Base-by-base conservation (phyloP, 305 asterid species). In the Lippia alba region DNA sequence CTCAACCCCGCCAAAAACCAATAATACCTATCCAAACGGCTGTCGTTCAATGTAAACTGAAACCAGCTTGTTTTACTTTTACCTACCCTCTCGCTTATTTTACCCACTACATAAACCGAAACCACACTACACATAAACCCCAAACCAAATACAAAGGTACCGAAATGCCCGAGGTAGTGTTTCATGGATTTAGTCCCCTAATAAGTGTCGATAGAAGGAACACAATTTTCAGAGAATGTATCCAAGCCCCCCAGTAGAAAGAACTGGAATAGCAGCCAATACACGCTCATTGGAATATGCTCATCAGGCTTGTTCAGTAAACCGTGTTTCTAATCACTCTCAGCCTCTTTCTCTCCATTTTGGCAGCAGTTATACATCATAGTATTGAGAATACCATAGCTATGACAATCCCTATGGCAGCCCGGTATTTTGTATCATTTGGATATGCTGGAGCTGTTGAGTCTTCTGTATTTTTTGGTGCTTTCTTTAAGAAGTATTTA, bases 21-120 rank as follows among this genome's bases (percentile, higher is more conserved):
- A 65, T 78, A 82, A 62, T 82, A 86, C 12, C 56, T 58, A 70
- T 86, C 87, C 70, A 86, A 73, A 10, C 82, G 75, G 66, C 89
- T 84, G 68, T 15, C n/a, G n/a, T 71, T 76, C 73, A 82, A 15
- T 1, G 77, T 63, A 10, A 53, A 46, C 70, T 67, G 72, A 45
- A 85, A 77, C 85, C 88, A 81, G 14, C 64, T 76, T 12, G 40
- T n/a, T n/a, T n/a, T n/a, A n/a, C n/a, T 33, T 50, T 49, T 61
- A 8, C 72, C 76, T 67, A 78, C 81, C 84, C 49, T 71, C 49
- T 63, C 81, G 41, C 85, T 84, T 9, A 82, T 15, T 70, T 64
- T 77, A 7, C 69, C 68, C 40, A 76, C 70, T 7, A 60, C 61
- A 33, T 51, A 44, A 17, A 76, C 76, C 0, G 57, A 32, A 51